Conservation (phyloP, 306 rosid species). For the Hippophae rhamnoides region DNA sequence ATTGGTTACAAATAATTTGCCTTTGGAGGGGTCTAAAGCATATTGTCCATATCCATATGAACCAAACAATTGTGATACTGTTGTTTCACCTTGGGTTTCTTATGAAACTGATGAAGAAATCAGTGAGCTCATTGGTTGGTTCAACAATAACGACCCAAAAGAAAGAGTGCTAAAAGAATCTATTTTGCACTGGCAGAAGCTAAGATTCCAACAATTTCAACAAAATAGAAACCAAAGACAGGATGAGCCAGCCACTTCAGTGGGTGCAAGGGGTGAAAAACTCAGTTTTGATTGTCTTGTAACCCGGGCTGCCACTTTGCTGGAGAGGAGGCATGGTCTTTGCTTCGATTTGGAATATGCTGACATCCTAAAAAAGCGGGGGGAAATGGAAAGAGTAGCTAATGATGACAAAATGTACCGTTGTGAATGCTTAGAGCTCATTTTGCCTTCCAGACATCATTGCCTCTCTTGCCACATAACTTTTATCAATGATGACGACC, state of each 20-base stretch:
- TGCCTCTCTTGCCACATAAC: conserved; percentile 84
- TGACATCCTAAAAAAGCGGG: conserved; percentile 45
- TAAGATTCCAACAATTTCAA: conserved; percentile 39
- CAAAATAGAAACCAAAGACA: conserved; percentile 29
- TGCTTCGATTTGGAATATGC: conserved; percentile 40
- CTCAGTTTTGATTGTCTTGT: conserved; percentile 38
- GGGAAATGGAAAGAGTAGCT: conserved; percentile 33
- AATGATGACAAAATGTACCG: conserved; percentile 63
- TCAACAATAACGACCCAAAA: conserved; percentile 51
- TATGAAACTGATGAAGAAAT: conserved; percentile 72
- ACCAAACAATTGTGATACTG: conserved; percentile 22
- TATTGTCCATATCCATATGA: conserved; percentile 26
- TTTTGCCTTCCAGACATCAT: conserved; percentile 72
- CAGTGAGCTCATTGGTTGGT: conserved; percentile 58
- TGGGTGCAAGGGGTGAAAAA: conserved; percentile 30
- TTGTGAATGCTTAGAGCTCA: conserved; percentile 81
- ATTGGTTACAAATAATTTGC: conserved; percentile 22
- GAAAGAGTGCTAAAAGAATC: conserved; percentile 81
- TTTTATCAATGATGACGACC: conserved; percentile 48
- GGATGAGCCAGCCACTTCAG: conserved; percentile 31
- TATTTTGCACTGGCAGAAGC: conserved; percentile 56
- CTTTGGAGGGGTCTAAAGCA: conserved; percentile 33
- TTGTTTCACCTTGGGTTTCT: conserved; percentile 49
- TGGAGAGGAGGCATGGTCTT: conserved; percentile 69
- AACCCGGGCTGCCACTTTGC: conserved; percentile 56